Evolutionary conservation across 2,329 filamentous ascomycete species (phyloP).

Genomic region (Amauroascus niger): DNA sequence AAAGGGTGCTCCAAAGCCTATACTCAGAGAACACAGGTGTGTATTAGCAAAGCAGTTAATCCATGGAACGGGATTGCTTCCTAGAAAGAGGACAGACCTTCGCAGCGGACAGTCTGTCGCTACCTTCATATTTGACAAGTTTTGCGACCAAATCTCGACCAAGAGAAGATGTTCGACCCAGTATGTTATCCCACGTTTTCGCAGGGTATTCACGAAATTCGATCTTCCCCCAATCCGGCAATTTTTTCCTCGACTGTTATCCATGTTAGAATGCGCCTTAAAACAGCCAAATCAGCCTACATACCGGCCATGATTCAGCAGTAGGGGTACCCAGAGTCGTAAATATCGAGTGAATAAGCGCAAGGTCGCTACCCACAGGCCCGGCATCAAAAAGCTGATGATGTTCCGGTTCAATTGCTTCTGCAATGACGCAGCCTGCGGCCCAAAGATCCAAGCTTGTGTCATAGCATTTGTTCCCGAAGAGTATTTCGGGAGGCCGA

Average conservation of each 20-base stretch:
- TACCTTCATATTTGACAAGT: constrained; percentile 64
- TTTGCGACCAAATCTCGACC: constrained; percentile 57
- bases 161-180: constrained; percentile 49
- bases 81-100: constrained; percentile 37
- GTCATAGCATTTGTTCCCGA: constrained; percentile 67
- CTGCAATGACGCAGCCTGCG: constrained; percentile 71
- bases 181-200: constrained; percentile 58
- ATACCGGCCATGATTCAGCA: constrained; percentile 67
- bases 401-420: constrained; percentile 51
- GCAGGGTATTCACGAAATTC: constrained; percentile 66
- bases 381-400: constrained; percentile 71
- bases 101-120: constrained; percentile 55
- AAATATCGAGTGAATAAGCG: constrained; percentile 85
- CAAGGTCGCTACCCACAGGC: constrained; percentile 83
- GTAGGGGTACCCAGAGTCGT: constrained; percentile 81
- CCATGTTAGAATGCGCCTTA: neutral
- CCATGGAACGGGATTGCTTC: neutral
- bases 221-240: constrained; percentile 81
- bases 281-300: constrained; percentile 19
- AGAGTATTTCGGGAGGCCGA: constrained; percentile 79
- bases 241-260: constrained; percentile 35
- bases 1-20: constrained; percentile 8
- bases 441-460: constrained; percentile 79
- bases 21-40: neutral
- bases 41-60: neutral